Evolutionary conservation across 1,284 basidiomycete species (phyloP).

Genomic region (Cutaneotrichosporon mucoides): DNA sequence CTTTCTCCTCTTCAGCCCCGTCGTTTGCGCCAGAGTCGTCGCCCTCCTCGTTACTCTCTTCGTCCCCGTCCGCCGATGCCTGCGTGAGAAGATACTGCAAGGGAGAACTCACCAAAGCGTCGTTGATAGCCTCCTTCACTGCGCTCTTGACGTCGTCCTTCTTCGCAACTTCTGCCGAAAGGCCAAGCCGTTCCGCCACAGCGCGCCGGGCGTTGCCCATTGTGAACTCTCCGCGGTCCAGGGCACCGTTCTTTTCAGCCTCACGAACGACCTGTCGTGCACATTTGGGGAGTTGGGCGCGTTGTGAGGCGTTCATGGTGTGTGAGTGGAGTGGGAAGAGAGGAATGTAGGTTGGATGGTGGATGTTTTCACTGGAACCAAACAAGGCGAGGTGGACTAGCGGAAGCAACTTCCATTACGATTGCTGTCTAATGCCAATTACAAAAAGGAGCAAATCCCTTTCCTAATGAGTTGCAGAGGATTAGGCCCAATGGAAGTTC

Average conservation of each 20-base stretch:
- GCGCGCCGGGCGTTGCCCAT: conserved; percentile 26
- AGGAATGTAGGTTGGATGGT: not conserved
- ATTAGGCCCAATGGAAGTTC: too few relatives aligned
- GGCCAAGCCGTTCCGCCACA: conserved; percentile 25
- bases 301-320: conserved; percentile 7
- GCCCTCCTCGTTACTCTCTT: not conserved
- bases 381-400: too few relatives aligned
- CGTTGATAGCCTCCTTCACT: conserved; percentile 46
- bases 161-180: conserved; percentile 24
- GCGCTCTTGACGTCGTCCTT: conserved; percentile 32
- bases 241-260: conserved; percentile 24
- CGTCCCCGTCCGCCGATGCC: conserved; percentile 6
- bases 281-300: conserved; percentile 2
- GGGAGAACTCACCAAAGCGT: conserved; percentile 29
- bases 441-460: too few relatives aligned
- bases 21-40: not conserved
- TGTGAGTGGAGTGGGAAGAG: not conserved
- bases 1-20: not conserved
- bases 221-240: conserved; percentile 33
- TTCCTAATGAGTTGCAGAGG: too few relatives aligned
- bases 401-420: too few relatives aligned
- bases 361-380: too few relatives aligned
- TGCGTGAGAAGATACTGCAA: not conserved
- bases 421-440: too few relatives aligned
- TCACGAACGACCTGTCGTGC: conserved; percentile 18